A percentile compares a stretch with the other conserved stretches of the same genome.
Evolutionary conservation across 176 grass and related monocot species (phyloP).

Genomic region (Avena atlantica): DNA sequence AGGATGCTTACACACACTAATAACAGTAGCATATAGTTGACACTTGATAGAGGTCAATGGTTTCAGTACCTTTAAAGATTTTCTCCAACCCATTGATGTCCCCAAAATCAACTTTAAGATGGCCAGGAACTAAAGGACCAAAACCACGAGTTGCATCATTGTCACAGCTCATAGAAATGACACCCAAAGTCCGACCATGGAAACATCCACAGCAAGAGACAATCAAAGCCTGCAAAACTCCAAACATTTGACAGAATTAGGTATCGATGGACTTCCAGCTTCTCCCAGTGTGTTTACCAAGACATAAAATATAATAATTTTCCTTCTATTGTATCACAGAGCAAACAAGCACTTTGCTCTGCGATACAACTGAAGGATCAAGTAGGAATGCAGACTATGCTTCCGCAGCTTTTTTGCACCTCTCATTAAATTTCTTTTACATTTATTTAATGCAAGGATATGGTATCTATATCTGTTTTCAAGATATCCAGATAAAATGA

Average conservation of each 20-base stretch:
- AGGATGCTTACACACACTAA: constrained; percentile 23
- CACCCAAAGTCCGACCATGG: constrained; percentile 89
- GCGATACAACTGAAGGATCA: not conserved
- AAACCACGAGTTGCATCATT: constrained; percentile 95
- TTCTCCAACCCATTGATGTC: constrained; percentile 75
- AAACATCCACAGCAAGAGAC: constrained; percentile 99
- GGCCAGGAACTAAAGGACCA: constrained; percentile 87
- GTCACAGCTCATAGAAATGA: constrained; percentile 97
- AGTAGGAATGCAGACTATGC: not conserved
- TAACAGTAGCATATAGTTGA: not conserved
- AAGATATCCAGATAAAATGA: constrained; percentile 15
- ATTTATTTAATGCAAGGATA: constrained; percentile 19
- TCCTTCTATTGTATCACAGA: constrained; percentile 1
- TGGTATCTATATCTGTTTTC: not conserved
- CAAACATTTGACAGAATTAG: constrained; percentile 21
- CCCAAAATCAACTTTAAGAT: constrained; percentile 99
- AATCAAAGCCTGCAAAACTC: constrained; percentile 74
- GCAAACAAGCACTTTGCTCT: not conserved
- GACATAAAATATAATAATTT: not conserved
- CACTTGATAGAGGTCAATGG: not conserved
- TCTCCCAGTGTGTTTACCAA: not conserved
- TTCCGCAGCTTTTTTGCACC: not conserved
- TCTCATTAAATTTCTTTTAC: not conserved
- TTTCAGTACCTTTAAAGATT: constrained; percentile 74
- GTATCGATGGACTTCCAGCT: not conserved